Conservation (phyloP, 192 early-diverging fungal species). For the Backusella tarrabulga region DNA sequence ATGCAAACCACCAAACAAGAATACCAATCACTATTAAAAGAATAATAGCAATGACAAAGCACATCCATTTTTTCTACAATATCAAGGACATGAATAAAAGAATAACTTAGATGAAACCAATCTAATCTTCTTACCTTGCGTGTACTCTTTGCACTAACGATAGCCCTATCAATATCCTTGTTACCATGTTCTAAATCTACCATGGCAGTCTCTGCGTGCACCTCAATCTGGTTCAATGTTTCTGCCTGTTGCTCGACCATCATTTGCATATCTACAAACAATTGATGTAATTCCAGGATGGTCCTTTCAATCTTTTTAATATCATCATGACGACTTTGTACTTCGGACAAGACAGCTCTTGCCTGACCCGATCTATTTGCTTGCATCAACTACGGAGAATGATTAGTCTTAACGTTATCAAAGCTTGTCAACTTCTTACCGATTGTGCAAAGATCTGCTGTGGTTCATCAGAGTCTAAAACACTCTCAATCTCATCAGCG, state of each 20-base stretch:
- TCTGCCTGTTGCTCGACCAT: conserved; percentile 76
- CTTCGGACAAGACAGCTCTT: conserved; percentile 73
- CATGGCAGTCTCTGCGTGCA: conserved; percentile 57
- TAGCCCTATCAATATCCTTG: conserved; percentile 61
- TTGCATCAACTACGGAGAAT: conserved; percentile 58
- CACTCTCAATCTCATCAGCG: conserved; percentile 70
- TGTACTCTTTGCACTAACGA: conserved; percentile 40
- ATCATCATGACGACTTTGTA: conserved; percentile 83
- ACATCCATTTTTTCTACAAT: conserved; percentile 40
- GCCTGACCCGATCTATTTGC: conserved; percentile 78
- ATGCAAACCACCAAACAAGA: conserved; percentile 38
- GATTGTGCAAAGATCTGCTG: conserved; percentile 83
- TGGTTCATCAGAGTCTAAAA: conserved; percentile 69
- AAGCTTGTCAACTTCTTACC: conserved; percentile 33
- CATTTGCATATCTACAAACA: conserved; percentile 89
- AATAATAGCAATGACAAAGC: conserved; percentile 33
- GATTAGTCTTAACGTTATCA: background rate
- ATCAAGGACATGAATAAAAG: background rate
- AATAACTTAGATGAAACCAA: background rate
- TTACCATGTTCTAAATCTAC: conserved; percentile 65
- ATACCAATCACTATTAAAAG: conserved; percentile 28
- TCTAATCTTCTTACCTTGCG: conserved; percentile 25
- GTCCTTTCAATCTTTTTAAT: conserved; percentile 87
- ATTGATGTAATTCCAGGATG: conserved; percentile 84
- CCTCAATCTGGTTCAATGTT: conserved; percentile 69